These are phyloP conservation scores for Penstemon eatonii DNA, from an alignment of 257 asterid genomes.

Conservation along the genomic window DNA sequence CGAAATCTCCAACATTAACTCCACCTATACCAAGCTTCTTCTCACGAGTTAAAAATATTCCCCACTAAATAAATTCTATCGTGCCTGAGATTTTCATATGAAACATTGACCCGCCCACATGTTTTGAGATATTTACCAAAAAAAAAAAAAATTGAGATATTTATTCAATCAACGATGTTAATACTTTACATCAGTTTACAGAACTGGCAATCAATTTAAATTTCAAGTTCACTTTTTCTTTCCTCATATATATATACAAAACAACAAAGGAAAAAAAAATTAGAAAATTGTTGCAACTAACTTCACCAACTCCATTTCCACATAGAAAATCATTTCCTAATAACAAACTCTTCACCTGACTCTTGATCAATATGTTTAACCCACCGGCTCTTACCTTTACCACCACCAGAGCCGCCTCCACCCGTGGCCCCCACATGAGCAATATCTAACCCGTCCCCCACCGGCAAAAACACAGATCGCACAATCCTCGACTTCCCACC, in stretches of 20 bases:
- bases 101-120: no score
- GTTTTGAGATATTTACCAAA: no score
- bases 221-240: not conserved
- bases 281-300: not conserved
- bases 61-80: no score
- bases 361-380: slow-evolving; percentile 49
- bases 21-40: no score
- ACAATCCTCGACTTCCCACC: slow-evolving; percentile 60
- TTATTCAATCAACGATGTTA: no score
- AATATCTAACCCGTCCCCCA: slow-evolving; percentile 77
- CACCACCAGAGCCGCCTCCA: slow-evolving; percentile 27
- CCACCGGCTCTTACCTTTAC: slow-evolving; percentile 52
- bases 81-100: no score
- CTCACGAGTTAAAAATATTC: no score
- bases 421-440: slow-evolving; percentile 67
- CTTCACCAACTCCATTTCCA: not conserved
- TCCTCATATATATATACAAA: slow-evolving; percentile 27
- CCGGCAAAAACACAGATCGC: slow-evolving; percentile 73
- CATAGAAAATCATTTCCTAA: slow-evolving; percentile 42
- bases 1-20: no score
- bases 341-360: slow-evolving; percentile 65
- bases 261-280: not conserved
- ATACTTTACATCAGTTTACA: no score
- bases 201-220: not conserved
- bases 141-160: no score